Base-by-base conservation (phyloP, 768 basidiomycete genomes). In the Serendipita sp. region DNA sequence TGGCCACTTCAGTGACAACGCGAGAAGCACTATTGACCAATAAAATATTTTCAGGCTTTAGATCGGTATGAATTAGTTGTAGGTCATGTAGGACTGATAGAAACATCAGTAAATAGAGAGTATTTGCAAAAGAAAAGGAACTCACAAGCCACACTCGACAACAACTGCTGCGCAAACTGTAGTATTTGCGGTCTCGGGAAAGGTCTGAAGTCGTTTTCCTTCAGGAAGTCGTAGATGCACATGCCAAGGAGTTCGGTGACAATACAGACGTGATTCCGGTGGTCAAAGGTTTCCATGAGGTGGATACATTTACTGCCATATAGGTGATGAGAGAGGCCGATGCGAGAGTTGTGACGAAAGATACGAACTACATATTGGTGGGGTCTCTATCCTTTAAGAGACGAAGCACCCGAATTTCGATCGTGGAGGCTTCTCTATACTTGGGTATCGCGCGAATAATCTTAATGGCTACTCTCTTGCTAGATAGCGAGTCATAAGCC, bases 191-290 rank as follows among this genome's bases (percentile, higher is more conserved):
- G 82, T 67, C 93, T 89, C 65, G 96, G 94, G 74, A 99, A 99
- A 3, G 96, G 92, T 41, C 88, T 84, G 75, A 97, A 99, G 65
- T 88, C 85, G 75, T 99, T 99, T 74, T 95, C 93, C 79, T 97
- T 98, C 70, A 99, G 80, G 74, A 98, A 99, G 73, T 99, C 96
- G 72, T 97, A 99, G 16, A 99, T 89, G 75, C 94, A 97, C 86
- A 92, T 90, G 67, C 93, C 93, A 63, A 98, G 79, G 28, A 99
- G 80, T 72, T 96, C 93, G 3, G 93, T 94, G 60, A 98, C 96
- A 18, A 99, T 78, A 73, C 96, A 99, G 69, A 97, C 92, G 74
- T 99, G 96, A 76, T 96, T 96, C 69, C 90, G 83, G 75, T 90
- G 92, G 78, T 98, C 95, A 74, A 99, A 98, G 83, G 86, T 91